Conservation (phyloP, 345 rosid species). For the Aquilaria malaccensis region DNA sequence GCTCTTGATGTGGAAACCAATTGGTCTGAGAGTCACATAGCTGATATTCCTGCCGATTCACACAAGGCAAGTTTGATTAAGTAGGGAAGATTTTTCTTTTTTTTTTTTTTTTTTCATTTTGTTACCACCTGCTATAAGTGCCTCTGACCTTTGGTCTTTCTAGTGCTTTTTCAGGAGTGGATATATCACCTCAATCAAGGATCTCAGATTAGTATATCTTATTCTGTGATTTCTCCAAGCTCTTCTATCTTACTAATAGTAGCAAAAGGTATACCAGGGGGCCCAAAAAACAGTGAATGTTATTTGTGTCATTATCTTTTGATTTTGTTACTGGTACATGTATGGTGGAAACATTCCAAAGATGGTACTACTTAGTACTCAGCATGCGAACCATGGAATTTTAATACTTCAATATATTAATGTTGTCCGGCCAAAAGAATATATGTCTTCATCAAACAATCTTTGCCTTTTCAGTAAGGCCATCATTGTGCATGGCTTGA, state of each 20-base stretch:
- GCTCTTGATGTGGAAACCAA: conserved; percentile 48
- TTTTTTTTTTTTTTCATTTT: background rate
- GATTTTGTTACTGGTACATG: background rate
- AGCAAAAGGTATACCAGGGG: conserved; percentile 64
- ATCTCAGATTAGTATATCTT: conserved; percentile 66
- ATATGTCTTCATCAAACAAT: no score
- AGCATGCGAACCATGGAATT: conserved; percentile 1
- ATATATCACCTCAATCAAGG: conserved; percentile 66
- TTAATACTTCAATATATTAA: background rate
- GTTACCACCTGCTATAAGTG: background rate
- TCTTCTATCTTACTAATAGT: conserved; percentile 66
- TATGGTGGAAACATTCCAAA: no score
- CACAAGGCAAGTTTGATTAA: conserved; percentile 50
- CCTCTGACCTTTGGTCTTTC: conserved; percentile 2
- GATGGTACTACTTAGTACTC: background rate
- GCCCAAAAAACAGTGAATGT: background rate
- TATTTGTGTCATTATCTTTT: background rate
- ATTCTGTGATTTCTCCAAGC: conserved; percentile 41
- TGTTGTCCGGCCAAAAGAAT: background rate
- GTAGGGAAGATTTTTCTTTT: conserved; percentile 3
- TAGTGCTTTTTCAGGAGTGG: conserved; percentile 51
- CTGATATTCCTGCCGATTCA: conserved; percentile 60
- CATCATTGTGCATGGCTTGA: background rate
- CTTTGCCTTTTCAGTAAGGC: background rate
- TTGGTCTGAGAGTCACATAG: conserved; percentile 47